Evolutionary conservation across 2,329 filamentous ascomycete species (phyloP).

Genomic region (Pyrenophora tritici-repentis): DNA sequence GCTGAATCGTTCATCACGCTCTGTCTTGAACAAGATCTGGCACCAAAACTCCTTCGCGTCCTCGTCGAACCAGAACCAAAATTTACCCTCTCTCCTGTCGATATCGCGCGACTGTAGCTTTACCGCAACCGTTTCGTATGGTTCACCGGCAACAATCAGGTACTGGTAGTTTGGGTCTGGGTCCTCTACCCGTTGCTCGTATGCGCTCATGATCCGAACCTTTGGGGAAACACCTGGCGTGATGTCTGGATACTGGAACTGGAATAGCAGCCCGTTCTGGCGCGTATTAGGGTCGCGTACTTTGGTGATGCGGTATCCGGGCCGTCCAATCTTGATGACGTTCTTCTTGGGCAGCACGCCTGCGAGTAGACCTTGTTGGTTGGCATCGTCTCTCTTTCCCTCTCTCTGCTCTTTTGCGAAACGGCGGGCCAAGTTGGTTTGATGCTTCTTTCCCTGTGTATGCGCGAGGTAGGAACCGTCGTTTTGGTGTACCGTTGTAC

Average conservation of each 20-base stretch:
- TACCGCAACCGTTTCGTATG: constrained; percentile 96
- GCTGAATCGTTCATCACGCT: constrained; percentile 87
- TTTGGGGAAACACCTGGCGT: constrained; percentile 74
- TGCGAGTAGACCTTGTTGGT: constrained; percentile 78
- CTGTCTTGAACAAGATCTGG: constrained; percentile 97
- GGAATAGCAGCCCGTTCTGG: constrained; percentile 91
- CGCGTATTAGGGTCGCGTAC: constrained; percentile 84
- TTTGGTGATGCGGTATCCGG: constrained; percentile 98
- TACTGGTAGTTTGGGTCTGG: constrained; percentile 93
- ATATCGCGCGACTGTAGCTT: constrained; percentile 94
- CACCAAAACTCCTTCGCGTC: constrained; percentile 98
- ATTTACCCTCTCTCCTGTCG: constrained; percentile 83
- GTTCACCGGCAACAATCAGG: constrained; percentile 90
- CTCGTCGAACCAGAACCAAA: constrained; percentile 94
- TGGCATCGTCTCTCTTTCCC: constrained; percentile 70
- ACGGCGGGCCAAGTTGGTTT: constrained; percentile 94
- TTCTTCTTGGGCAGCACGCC: constrained; percentile 71
- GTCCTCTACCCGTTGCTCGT: constrained; percentile 93
- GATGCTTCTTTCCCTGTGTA: constrained; percentile 97
- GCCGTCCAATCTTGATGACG: constrained; percentile 90
- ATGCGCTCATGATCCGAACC: constrained; percentile 97
- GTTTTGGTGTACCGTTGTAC: constrained; percentile 97
- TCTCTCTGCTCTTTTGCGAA: constrained; percentile 95
- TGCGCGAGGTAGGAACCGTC: constrained; percentile 98
- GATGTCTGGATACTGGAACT: constrained; percentile 94